These are phyloP conservation scores for Gynochthodes officinalis DNA, from an alignment of 257 asterid species.

Conservation along the genomic window DNA sequence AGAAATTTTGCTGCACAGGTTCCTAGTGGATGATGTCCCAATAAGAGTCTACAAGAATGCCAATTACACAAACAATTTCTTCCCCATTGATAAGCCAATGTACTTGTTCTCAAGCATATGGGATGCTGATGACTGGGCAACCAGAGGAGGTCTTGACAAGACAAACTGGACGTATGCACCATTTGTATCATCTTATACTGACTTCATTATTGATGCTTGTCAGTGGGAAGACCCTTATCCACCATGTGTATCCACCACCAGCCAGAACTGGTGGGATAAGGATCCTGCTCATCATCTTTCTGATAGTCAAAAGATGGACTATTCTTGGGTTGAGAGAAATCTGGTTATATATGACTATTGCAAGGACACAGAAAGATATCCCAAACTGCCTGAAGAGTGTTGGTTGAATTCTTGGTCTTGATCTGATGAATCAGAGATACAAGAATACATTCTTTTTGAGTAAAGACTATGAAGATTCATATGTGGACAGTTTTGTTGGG, in stretches of 20 bases:
- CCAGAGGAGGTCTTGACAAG: slow-evolving; percentile 91
- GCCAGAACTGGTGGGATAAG: slow-evolving; percentile 91
- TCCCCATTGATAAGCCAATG: slow-evolving; percentile 84
- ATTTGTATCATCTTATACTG: slow-evolving; percentile 80
- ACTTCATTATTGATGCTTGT: slow-evolving; percentile 72
- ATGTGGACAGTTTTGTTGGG: neutral
- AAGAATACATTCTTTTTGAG: neutral
- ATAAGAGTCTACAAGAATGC: slow-evolving; percentile 85
- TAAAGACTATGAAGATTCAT: neutral
- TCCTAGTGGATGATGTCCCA: slow-evolving; percentile 72
- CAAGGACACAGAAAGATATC: slow-evolving; percentile 57
- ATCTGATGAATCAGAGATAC: neutral
- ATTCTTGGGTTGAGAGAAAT: slow-evolving; percentile 84
- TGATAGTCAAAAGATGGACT: slow-evolving; percentile 56
- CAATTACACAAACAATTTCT: slow-evolving; percentile 84
- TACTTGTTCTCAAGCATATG: slow-evolving; percentile 89
- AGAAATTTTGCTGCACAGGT: slow-evolving; percentile 37
- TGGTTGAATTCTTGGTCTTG: slow-evolving; percentile 69
- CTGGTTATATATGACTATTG: slow-evolving; percentile 87
- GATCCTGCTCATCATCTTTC: slow-evolving; percentile 77
- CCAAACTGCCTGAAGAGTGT: slow-evolving; percentile 72
- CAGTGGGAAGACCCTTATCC: slow-evolving; percentile 90
- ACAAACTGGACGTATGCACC: slow-evolving; percentile 91
- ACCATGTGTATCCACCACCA: slow-evolving; percentile 74
- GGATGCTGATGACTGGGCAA: slow-evolving; percentile 99